These are phyloP conservation scores for Aphanomyces cochlioides DNA, from an alignment of 352 stramenopile genomes.

Conservation along the genomic window DNA sequence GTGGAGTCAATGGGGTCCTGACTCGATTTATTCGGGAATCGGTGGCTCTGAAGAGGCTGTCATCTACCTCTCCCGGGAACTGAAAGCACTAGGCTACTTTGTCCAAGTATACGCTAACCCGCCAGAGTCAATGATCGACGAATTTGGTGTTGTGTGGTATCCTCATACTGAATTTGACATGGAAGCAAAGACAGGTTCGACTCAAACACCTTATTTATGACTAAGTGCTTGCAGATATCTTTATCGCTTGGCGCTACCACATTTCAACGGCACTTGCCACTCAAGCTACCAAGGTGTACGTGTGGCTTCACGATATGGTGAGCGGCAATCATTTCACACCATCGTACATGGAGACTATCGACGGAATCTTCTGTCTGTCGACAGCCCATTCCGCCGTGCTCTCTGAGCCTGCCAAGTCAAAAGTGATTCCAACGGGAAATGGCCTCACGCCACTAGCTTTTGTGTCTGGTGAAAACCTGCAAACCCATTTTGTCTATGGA, in stretches of 20 bases:
- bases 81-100: constrained; percentile 74
- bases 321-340: constrained; percentile 35
- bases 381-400: constrained; percentile 68
- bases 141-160: constrained; percentile 61
- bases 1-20: constrained; percentile 86
- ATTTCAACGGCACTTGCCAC: constrained; percentile 63
- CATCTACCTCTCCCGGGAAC: constrained; percentile 77
- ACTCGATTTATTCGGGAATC: constrained; percentile 58
- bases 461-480: constrained; percentile 50
- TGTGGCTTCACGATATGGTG: constrained; percentile 86
- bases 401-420: constrained; percentile 40
- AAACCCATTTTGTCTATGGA: constrained; percentile 79
- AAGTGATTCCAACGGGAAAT: constrained; percentile 64
- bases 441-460: constrained; percentile 68
- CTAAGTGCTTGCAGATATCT: constrained; percentile 58
- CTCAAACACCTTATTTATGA: too few species aligned
- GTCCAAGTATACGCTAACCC: constrained; percentile 86
- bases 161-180: constrained; percentile 66
- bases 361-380: constrained; percentile 80
- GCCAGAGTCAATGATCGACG: constrained; percentile 30
- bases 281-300: constrained; percentile 39
- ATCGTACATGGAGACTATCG: constrained; percentile 42
- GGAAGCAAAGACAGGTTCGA: constrained; percentile 34
- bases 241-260: constrained; percentile 89
- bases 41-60: constrained; percentile 90